A percentile compares a stretch with the other conserved stretches of the same genome.
Evolutionary conservation across 148 eudicot species (phyloP).

Genomic region (Rhododendron ferrugineum): DNA sequence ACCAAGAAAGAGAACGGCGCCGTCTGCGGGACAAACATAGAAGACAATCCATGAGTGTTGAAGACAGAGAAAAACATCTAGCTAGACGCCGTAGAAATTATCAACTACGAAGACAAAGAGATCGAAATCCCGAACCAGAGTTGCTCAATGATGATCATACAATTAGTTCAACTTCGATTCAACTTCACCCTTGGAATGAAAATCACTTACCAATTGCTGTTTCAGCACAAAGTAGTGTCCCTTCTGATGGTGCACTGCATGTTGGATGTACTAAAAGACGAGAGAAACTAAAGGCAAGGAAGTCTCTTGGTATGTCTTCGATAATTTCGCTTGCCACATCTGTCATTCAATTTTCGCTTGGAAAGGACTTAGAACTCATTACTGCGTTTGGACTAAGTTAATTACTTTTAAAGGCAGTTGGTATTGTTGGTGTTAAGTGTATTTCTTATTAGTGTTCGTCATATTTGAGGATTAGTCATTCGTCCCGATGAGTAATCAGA

Average conservation of each 20-base stretch:
- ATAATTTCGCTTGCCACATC: too few species aligned
- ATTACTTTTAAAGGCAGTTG: neutral
- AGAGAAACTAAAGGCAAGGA: neutral
- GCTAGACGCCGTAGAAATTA: conserved; percentile 65
- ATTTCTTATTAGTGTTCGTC: neutral
- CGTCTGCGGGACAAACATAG: conserved; percentile 49
- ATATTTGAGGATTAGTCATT: neutral
- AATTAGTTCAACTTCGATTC: neutral
- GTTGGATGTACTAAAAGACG: neutral
- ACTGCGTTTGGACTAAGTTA: neutral
- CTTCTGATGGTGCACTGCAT: neutral
- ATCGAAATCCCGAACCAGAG: conserved; percentile 25
- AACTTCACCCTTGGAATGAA: neutral
- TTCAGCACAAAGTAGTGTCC: neutral
- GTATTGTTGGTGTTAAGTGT: neutral
- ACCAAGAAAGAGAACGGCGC: conserved; percentile 48
- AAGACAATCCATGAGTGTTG: conserved; percentile 54
- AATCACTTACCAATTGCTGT: conserved; percentile 1
- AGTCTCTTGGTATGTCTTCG: neutral
- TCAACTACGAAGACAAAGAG: conserved; percentile 48
- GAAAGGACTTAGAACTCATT: neutral
- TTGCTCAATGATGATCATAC: neutral
- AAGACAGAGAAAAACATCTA: conserved; percentile 52
- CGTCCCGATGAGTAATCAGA: neutral
- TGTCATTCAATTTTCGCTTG: neutral